These are phyloP conservation scores for Immersiella caudata DNA, from an alignment of 495 filamentous ascomycete genomes.

Conservation along the genomic window DNA sequence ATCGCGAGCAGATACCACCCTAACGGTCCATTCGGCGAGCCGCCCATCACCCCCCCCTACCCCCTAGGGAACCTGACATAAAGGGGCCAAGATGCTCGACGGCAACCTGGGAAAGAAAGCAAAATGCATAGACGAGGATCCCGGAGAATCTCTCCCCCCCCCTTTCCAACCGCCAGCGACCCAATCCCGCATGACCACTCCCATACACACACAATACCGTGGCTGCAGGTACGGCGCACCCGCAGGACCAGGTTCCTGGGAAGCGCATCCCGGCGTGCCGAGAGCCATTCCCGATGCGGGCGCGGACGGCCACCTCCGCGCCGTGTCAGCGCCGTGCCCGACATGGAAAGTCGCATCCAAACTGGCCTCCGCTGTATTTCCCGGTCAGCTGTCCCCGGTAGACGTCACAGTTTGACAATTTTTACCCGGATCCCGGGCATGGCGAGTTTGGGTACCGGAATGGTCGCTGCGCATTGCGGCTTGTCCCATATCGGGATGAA, in stretches of 20 bases:
- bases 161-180: no score
- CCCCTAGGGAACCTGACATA: not conserved
- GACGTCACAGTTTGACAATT: not conserved
- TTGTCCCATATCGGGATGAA: not conserved
- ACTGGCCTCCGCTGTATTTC: not conserved
- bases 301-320: conserved; percentile 32
- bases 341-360: conserved; percentile 10
- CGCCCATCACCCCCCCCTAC: no score
- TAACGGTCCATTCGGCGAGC: not conserved
- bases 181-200: not conserved
- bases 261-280: conserved; percentile 38
- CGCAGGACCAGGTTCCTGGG: conserved; percentile 30
- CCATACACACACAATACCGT: not conserved
- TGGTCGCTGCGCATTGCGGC: not conserved
- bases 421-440: not conserved
- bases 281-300: conserved; percentile 33
- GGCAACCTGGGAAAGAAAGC: not conserved
- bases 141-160: not conserved
- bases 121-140: not conserved
- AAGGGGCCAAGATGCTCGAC: not conserved
- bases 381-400: not conserved
- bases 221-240: conserved; percentile 6
- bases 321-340: not conserved
- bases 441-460: not conserved
- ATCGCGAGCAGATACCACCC: not conserved